Evolutionary conservation across 164 flowering plant genomes (phyloP), one percentile per base, ranked within the genome.

Genomic region (Macadamia tetraphylla): DNA sequence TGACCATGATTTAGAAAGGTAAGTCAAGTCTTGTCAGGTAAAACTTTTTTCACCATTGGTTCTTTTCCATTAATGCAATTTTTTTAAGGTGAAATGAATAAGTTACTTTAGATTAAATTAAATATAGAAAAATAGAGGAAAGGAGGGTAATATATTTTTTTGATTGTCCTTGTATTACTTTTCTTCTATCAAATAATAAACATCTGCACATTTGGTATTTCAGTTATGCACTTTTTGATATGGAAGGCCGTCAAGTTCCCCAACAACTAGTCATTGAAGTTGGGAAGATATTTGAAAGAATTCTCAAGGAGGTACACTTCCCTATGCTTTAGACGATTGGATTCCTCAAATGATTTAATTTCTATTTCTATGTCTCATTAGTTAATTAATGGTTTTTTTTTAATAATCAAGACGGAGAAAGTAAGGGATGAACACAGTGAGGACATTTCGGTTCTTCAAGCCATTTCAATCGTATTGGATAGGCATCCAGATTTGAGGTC

Each of bases 1-100:
- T 79, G 98, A 91, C 71, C 98, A 93, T 81, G 98, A 93, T 77
- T 76, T 93, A 67, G 92, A 91, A 77, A 93, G 98, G 97, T 93
- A 77, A 43, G 23, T 23, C 23, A 23, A 23, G 23, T 23, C 23
- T 23, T 23, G 23, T 23, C 23, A 23, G 23, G 23, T 23, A 23
- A 23, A 23, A 23, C 23, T 23, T 23, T 23, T 23, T 23, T 23
- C 23, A 23, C 12, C 52, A 43, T 29, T 35, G 40, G 40, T 5
- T 35, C 40, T 35, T 35, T 35, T 35, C 40, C 23, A 23, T 23
- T 23, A 23, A 23, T 23, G 23, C 23, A 23, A 23, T 23, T 23
- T 23, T 23, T 23, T 23, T 23, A 23, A 23, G 23, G 23, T 23
- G 23, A 23, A 23, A 23, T 23, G 23, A 23, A 23, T 23, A 23